Base-by-base conservation (phyloP, 306 rosid species). In the Alnus glutinosa region DNA sequence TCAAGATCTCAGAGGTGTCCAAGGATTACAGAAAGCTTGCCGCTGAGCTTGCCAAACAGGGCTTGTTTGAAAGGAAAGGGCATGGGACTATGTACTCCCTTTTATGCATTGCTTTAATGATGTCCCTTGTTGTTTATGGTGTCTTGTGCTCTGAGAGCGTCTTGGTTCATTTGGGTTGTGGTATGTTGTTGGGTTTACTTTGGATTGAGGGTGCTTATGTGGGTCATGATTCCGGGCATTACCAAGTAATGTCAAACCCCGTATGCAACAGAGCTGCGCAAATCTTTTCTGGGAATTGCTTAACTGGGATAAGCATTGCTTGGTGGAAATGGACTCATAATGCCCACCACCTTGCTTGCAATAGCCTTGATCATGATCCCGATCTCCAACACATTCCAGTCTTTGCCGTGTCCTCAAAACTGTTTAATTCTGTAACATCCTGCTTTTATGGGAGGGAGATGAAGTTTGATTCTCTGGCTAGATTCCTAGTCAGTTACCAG, bases 291-390 rank as follows among this genome's bases (percentile, higher is more conserved):
- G 98, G 98, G 44, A 93, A 93, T 78, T 93, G 95, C 79, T 36
- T 93, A 30, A 89, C 96, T 51, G 98, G 98, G 34, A 93, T 93
- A 51, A 92, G 98, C 82, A 93, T 93, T 74, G 98, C 97, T 4
- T 92, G 98, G 96, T 93, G 98, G 98, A 93, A 93, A 47, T 93
- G 98, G 98, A 93, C 97, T 55, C 98, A 93, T 74, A 93, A 93
- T 71, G 93, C 92, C n/a, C 98, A 92, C 75, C 98, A 93, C 70
- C 81, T 93, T 55, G 88, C 97, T 51, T 89, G 93, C 76, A 93
- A 93, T 73, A 91, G 96, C 67, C 97, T 93, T 19, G 98, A 93
- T 63, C 69, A 90, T 58, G 98, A 93, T 48, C 98, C 98, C 2
- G 98, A 93, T 90, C 88, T 93, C 49, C 98, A 93, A 61, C 96